A percentile compares a stretch with the other conserved stretches of the same genome.
These are phyloP conservation scores for Trifolium pratense DNA, from an alignment of 306 rosid species.

Conservation along the genomic window DNA sequence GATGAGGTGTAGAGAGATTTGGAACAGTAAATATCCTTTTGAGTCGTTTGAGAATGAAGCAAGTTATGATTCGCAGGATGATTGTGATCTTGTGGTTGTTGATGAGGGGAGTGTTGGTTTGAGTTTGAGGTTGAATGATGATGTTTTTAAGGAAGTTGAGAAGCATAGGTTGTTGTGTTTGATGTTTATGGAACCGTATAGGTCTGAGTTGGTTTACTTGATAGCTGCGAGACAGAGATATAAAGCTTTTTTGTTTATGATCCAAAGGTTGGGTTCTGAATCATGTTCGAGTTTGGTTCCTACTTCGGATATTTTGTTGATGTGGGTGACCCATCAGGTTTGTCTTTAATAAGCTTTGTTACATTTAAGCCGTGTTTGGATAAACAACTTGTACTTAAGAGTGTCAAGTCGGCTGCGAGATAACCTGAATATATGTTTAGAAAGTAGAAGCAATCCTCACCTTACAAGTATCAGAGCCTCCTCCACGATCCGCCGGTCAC, in stretches of 20 bases:
- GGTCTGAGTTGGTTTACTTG: conserved; percentile 71
- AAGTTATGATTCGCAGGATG: conserved; percentile 44
- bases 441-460: too few relatives aligned
- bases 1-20: conserved; percentile 66
- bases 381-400: too few relatives aligned
- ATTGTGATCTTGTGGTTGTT: conserved; percentile 19
- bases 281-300: conserved; percentile 64
- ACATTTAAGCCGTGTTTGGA: too few relatives aligned
- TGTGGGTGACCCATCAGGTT: conserved; percentile 94
- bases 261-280: conserved; percentile 56
- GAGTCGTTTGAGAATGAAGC: conserved; percentile 81
- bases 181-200: conserved; percentile 62
- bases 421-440: too few relatives aligned
- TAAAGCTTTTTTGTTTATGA: conserved; percentile 65
- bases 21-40: conserved; percentile 65
- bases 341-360: background rate
- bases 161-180: conserved; percentile 57
- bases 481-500: too few relatives aligned
- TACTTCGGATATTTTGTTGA: conserved; percentile 77
- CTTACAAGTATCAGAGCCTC: too few relatives aligned
- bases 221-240: conserved; percentile 83
- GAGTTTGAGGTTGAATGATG: conserved; percentile 27
- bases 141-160: conserved; percentile 54
- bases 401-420: too few relatives aligned
- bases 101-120: background rate